A percentile compares a stretch with the other conserved stretches of the same genome.
These are phyloP conservation scores for Trapa bicornis DNA, from an alignment of 345 rosid species.

Conservation along the genomic window DNA sequence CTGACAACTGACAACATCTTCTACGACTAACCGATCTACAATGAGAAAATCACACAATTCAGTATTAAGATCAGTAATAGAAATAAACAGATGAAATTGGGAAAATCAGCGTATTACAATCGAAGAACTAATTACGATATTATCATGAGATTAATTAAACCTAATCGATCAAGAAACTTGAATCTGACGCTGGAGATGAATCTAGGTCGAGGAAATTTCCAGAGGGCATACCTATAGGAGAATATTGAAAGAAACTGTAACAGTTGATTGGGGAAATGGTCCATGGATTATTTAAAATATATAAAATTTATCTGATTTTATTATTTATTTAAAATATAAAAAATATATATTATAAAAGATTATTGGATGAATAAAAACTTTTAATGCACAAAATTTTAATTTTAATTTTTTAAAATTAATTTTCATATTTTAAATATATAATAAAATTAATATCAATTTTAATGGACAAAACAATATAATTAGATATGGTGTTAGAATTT, in stretches of 20 bases:
- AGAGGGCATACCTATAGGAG: background rate
- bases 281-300: too few relatives aligned
- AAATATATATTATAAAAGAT: too few relatives aligned
- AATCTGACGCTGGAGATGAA: background rate
- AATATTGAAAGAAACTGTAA: background rate
- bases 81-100: background rate
- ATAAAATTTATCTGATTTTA: too few relatives aligned
- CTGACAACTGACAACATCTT: conserved; percentile 54
- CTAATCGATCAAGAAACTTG: background rate
- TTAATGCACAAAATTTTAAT: too few relatives aligned
- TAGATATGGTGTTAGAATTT: too few relatives aligned
- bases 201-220: background rate
- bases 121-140: background rate
- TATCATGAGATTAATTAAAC: background rate
- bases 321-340: too few relatives aligned
- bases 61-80: background rate
- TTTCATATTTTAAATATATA: too few relatives aligned
- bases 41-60: background rate
- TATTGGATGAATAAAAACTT: too few relatives aligned
- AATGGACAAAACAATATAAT: too few relatives aligned
- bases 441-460: too few relatives aligned
- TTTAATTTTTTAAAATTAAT: too few relatives aligned
- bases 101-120: background rate
- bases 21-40: conserved; percentile 2
- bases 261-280: background rate